These are phyloP conservation scores for Saccharomyces kudriavzevii DNA, from an alignment of 805 yeast species.

Conservation along the genomic window DNA sequence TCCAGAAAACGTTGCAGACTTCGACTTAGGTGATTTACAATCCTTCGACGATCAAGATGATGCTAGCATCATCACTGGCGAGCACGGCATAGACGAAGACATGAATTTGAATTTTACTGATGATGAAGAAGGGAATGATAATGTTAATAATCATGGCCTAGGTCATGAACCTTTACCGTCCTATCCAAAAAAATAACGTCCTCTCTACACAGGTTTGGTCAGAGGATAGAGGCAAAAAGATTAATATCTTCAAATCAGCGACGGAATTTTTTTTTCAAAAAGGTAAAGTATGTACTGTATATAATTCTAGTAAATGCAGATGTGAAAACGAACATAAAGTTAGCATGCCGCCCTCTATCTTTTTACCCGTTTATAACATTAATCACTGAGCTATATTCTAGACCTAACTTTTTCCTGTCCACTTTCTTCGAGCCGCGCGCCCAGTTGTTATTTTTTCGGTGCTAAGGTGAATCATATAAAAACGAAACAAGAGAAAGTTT, in stretches of 20 bases:
- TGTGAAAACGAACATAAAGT: background rate
- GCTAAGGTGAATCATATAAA: background rate
- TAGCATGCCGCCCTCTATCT: too few species aligned
- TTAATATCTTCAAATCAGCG: background rate
- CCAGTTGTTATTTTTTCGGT: background rate
- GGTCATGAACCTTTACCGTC: conserved; percentile 11
- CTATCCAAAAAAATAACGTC: background rate
- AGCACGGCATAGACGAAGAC: conserved; percentile 12
- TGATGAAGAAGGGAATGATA: conserved; percentile 15
- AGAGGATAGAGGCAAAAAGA: background rate
- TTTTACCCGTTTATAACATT: background rate
- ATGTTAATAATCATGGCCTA: background rate
- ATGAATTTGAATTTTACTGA: conserved; percentile 28
- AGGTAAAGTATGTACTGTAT: background rate
- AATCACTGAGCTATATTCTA: background rate
- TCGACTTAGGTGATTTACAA: conserved; percentile 51
- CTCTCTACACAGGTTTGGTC: background rate
- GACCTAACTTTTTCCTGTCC: background rate
- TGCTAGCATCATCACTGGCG: conserved; percentile 21
- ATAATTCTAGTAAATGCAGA: background rate
- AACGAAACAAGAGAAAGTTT: background rate
- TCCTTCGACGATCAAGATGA: conserved; percentile 36
- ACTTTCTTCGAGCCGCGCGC: background rate
- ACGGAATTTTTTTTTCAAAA: background rate
- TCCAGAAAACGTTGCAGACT: conserved; percentile 59